These are phyloP conservation scores for Salix koriyanagi DNA, from an alignment of 345 rosid genomes.

Conservation along the genomic window DNA sequence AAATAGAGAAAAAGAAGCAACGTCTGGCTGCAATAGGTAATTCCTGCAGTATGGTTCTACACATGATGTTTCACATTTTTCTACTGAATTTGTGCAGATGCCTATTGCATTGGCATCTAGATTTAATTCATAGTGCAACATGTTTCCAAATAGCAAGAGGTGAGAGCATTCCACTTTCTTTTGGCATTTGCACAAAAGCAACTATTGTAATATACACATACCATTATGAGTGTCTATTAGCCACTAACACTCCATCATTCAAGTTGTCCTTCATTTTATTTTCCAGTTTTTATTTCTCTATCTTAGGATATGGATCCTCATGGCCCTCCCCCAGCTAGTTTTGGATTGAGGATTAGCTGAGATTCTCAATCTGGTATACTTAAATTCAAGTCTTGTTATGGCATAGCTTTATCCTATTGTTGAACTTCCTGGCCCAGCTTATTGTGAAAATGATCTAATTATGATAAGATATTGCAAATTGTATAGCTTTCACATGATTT, in stretches of 20 bases:
- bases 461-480: not conserved
- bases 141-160: not conserved
- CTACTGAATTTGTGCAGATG: not conserved
- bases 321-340: not conserved
- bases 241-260: not conserved
- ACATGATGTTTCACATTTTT: not conserved
- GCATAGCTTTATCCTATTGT: not conserved
- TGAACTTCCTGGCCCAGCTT: not conserved
- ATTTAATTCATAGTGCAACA: not conserved
- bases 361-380: not conserved
- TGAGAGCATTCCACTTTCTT: not conserved
- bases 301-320: not conserved
- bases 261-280: not conserved
- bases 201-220: not conserved
- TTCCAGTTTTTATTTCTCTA: not conserved
- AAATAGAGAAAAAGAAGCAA: slow-evolving; percentile 87
- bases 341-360: not conserved
- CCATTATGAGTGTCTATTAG: not conserved
- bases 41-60: slow-evolving; percentile 1
- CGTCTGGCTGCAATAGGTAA: slow-evolving; percentile 95
- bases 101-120: not conserved
- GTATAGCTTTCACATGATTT: not conserved
- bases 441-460: not conserved
- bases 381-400: not conserved
- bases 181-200: not conserved